A percentile compares a stretch with the other conserved stretches of the same genome.
Conservation (phyloP, 768 basidiomycete species). For the Bullera alba region DNA sequence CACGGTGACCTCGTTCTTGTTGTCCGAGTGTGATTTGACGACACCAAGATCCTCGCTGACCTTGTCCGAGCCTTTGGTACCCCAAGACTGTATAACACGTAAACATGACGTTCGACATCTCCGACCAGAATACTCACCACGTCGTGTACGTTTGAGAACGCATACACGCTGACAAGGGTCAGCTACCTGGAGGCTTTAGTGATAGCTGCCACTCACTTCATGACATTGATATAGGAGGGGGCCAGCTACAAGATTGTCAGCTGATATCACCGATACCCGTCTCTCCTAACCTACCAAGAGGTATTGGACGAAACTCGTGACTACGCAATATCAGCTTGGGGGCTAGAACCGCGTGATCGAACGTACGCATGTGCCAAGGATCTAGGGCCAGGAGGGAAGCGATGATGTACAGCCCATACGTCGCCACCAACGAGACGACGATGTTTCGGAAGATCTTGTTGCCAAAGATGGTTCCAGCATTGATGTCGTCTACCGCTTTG, state of each 20-base stretch:
- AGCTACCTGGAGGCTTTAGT: constrained; percentile 2
- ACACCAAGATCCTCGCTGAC: constrained; percentile 70
- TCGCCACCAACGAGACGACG: constrained; percentile 75
- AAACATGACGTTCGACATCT: not conserved
- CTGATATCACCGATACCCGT: not conserved
- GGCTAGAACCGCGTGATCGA: not conserved
- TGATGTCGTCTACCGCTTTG: constrained; percentile 49
- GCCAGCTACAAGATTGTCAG: constrained; percentile 55
- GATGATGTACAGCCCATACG: constrained; percentile 78
- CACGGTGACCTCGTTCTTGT: constrained; percentile 79
- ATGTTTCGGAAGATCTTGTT: constrained; percentile 70
- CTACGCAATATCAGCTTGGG: constrained; percentile 7
- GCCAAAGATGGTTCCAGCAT: constrained; percentile 60
- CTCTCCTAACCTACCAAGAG: constrained; percentile 21
- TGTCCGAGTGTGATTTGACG: constrained; percentile 55
- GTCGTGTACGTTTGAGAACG: constrained; percentile 46
- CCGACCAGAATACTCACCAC: constrained; percentile 26
- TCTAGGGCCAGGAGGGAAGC: constrained; percentile 77
- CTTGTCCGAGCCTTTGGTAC: constrained; percentile 91
- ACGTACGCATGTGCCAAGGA: constrained; percentile 82
- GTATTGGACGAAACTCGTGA: constrained; percentile 78
- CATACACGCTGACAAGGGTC: constrained; percentile 55
- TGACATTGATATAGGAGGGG: constrained; percentile 85
- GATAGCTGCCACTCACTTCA: constrained; percentile 78
- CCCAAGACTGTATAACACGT: constrained; percentile 58